These are phyloP conservation scores for Spinacia oleracea DNA, from an alignment of 179 eudicot species.

Conservation along the genomic window DNA sequence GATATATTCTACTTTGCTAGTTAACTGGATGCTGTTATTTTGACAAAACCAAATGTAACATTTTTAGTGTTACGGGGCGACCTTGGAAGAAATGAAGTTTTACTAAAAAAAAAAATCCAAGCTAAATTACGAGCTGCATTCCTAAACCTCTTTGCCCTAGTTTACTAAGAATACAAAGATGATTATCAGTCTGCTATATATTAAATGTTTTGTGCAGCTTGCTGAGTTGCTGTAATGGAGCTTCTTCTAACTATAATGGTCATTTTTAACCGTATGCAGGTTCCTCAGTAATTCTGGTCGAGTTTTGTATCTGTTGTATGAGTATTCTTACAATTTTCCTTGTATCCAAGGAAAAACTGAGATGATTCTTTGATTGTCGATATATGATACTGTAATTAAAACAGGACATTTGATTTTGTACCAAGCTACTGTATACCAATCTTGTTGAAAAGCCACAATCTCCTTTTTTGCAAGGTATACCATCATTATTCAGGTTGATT, in stretches of 20 bases:
- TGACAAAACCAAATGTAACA: constrained; percentile 2
- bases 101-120: background rate
- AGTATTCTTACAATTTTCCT: background rate
- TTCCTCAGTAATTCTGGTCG: background rate
- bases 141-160: background rate
- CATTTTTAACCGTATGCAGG: background rate
- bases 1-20: background rate
- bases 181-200: background rate
- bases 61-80: background rate
- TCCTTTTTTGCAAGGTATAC: background rate
- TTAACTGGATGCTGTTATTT: background rate
- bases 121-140: background rate
- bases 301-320: constrained; percentile 12
- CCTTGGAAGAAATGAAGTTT: background rate
- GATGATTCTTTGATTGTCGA: constrained; percentile 8
- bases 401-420: constrained; percentile 12
- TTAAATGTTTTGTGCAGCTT: background rate
- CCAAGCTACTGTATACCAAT: background rate
- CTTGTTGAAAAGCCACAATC: background rate
- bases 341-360: constrained; percentile 11
- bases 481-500: background rate
- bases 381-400: constrained; percentile 16
- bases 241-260: background rate
- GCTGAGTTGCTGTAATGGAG: background rate
- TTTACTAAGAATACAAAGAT: background rate